Conservation (phyloP, 495 filamentous ascomycete genomes). For the Jackrogersella minutella region DNA sequence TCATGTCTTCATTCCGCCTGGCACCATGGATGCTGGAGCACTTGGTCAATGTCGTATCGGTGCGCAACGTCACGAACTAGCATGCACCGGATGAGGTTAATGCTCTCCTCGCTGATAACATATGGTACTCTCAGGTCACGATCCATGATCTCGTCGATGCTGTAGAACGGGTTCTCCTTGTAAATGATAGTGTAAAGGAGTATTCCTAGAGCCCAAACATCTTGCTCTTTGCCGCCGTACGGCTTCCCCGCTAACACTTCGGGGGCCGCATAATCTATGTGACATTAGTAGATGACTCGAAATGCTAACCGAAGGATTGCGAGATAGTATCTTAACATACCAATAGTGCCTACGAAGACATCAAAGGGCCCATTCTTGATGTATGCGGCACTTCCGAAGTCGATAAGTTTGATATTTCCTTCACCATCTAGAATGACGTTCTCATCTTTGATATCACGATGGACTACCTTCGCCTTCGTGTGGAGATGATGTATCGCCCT, state of each 20-base stretch:
- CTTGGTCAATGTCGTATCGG: conserved; percentile 81
- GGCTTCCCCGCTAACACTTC: conserved; percentile 94
- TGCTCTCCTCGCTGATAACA: conserved; percentile 87
- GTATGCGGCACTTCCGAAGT: conserved; percentile 97
- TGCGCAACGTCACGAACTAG: conserved; percentile 86
- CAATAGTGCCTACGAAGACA: conserved; percentile 98
- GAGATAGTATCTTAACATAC: conserved; percentile 64
- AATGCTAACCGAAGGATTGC: neutral
- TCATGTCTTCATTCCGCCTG: conserved; percentile 44
- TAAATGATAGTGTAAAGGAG: conserved; percentile 98
- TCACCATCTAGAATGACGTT: conserved; percentile 96
- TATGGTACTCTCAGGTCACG: conserved; percentile 92
- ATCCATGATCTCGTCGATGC: conserved; percentile 98
- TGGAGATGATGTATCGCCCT: conserved; percentile 91
- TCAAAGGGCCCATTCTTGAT: conserved; percentile 99
- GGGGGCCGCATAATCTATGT: conserved; percentile 91
- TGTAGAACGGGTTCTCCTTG: conserved; percentile 99
- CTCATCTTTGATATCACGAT: conserved; percentile 98
- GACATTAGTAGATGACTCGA: conserved; percentile 13
- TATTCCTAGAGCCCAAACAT: conserved; percentile 98
- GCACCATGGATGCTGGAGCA: conserved; percentile 87
- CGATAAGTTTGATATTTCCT: conserved; percentile 94
- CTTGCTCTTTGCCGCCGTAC: conserved; percentile 95
- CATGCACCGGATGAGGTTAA: conserved; percentile 89
- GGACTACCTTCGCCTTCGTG: conserved; percentile 89